phyloP scores from a whole-genome alignment of 2,329 filamentous ascomycete genomes.

The Verticillium zaregamsianum region DNA sequence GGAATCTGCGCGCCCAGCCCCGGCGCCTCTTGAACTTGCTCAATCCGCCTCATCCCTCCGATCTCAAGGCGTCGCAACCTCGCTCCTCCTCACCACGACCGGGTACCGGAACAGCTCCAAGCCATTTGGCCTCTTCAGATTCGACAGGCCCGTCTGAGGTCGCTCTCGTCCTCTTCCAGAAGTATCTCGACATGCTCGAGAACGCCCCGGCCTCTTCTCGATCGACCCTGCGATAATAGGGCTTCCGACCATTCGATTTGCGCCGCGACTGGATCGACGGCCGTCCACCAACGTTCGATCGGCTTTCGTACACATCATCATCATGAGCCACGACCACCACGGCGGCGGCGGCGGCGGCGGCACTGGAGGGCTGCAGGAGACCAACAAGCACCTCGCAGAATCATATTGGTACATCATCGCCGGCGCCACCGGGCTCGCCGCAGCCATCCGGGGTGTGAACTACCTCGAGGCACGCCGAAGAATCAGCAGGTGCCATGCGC shows the following conservation, averaged over 20 bases:
- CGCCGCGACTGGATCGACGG: background rate
- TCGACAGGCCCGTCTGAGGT: background rate
- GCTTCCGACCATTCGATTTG: background rate
- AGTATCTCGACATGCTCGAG: background rate
- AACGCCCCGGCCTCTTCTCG: background rate
- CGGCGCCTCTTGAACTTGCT: conserved; percentile 12
- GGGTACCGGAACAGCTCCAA: background rate
- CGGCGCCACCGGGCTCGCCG: conserved; percentile 38
- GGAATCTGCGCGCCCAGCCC: background rate
- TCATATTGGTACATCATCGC: conserved; percentile 58
- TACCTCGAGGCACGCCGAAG: conserved; percentile 36
- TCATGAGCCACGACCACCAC: conserved; percentile 20
- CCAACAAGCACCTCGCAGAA: conserved; percentile 47
- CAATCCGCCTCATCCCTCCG: conserved; percentile 11
- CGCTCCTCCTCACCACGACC: background rate
- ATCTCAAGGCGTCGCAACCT: background rate
- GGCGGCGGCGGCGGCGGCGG: conserved; percentile 4
- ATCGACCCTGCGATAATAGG: background rate
- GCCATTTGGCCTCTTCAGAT: background rate
- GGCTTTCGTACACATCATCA: background rate
- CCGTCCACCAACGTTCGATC: background rate
- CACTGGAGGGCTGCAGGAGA: conserved; percentile 19
- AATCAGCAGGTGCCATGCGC: conserved; percentile 38
- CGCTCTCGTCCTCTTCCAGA: background rate
- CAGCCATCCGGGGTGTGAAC: conserved; percentile 38